Evolutionary conservation across 768 basidiomycete species (phyloP).

Genomic region (Leccinellum rugosiceps): DNA sequence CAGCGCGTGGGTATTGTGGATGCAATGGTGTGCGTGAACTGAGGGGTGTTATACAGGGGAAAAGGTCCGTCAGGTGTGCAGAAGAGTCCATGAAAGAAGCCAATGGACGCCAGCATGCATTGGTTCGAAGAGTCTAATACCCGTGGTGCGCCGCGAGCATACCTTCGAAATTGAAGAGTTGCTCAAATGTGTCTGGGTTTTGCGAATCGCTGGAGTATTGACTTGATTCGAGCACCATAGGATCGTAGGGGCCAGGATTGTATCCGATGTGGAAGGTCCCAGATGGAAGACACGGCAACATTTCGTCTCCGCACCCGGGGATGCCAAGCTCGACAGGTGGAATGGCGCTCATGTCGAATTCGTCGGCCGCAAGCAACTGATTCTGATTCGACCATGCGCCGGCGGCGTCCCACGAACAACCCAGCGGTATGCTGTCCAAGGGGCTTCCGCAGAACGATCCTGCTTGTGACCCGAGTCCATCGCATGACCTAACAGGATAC

Average conservation of each 20-base stretch:
- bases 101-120: constrained; percentile 38
- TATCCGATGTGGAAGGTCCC: constrained; percentile 22
- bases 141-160: constrained; percentile 33
- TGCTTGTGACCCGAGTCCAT: constrained; percentile 5
- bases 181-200: constrained; percentile 35
- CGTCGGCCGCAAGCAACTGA: constrained; percentile 49
- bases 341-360: constrained; percentile 65
- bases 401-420: constrained; percentile 32
- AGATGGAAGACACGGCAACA: constrained; percentile 8
- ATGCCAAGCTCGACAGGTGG: constrained; percentile 61
- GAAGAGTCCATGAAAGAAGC: constrained; percentile 25
- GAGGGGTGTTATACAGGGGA: constrained; percentile 30
- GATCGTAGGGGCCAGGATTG: constrained; percentile 22
- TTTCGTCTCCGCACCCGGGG: constrained; percentile 41
- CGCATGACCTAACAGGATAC: constrained; percentile 21
- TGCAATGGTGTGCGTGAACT: constrained; percentile 18
- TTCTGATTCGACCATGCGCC: constrained; percentile 34
- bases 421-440: constrained; percentile 27
- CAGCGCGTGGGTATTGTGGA: constrained; percentile 31
- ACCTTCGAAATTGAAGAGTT: constrained; percentile 36
- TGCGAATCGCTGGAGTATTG: constrained; percentile 30
- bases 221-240: constrained; percentile 28
- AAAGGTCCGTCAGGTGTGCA: constrained; percentile 26
- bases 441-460: constrained; percentile 19
- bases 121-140: constrained; percentile 29